Evolutionary conservation across 2,329 filamentous ascomycete species (phyloP).

Genomic region (Aspergillus calidoustus): DNA sequence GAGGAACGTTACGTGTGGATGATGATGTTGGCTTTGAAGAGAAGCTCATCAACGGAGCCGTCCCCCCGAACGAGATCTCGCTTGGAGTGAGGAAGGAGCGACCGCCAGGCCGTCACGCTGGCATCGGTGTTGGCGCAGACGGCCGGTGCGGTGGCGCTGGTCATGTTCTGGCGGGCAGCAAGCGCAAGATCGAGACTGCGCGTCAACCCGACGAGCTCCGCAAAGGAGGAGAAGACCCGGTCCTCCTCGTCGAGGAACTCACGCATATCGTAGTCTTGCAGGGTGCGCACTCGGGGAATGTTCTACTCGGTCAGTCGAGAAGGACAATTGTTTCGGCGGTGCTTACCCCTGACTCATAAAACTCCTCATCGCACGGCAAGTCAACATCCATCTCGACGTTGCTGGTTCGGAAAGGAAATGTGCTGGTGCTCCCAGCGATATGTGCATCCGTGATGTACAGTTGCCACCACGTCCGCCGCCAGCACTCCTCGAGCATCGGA

Average conservation of each 20-base stretch:
- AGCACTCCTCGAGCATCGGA: conserved; percentile 44
- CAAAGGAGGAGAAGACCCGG: conserved; percentile 35
- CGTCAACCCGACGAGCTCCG: conserved; percentile 33
- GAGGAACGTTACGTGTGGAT: conserved; percentile 50
- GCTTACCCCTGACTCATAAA: conserved; percentile 30
- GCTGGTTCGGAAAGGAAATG: conserved; percentile 29
- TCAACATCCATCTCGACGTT: conserved; percentile 27
- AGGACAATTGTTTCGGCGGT: not conserved
- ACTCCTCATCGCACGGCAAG: conserved; percentile 35
- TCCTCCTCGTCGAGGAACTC: conserved; percentile 31
- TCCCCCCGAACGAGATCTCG: conserved; percentile 55
- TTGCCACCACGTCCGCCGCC: conserved; percentile 47
- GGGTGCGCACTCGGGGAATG: conserved; percentile 31
- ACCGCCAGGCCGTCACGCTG: conserved; percentile 43
- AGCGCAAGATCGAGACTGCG: conserved; percentile 30
- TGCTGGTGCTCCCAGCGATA: conserved; percentile 64
- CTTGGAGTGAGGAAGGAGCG: conserved; percentile 42
- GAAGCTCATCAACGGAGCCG: conserved; percentile 60
- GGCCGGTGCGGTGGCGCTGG: conserved; percentile 19
- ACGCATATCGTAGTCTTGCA: conserved; percentile 36
- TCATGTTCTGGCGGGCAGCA: conserved; percentile 20
- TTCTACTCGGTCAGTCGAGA: conserved; percentile 20
- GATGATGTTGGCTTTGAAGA: conserved; percentile 85
- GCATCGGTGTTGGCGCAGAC: conserved; percentile 37
- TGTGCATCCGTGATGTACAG: conserved; percentile 76